A percentile compares a stretch with the other conserved stretches of the same genome.
These are phyloP conservation scores for Akebia trifoliata DNA, from an alignment of 164 flowering plant genomes.

Conservation along the genomic window DNA sequence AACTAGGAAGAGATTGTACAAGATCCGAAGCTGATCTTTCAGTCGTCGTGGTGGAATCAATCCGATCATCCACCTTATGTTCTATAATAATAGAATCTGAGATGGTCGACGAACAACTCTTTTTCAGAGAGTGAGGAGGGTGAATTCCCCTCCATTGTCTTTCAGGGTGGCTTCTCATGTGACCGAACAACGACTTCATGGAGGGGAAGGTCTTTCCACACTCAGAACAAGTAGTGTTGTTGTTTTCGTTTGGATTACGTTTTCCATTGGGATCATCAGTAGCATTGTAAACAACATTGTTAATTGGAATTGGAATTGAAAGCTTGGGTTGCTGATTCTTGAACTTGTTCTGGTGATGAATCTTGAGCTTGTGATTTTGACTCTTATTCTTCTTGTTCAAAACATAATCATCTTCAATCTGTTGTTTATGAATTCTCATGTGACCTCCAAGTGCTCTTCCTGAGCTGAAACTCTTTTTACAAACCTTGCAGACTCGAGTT, in stretches of 20 bases:
- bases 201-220: conserved; percentile 53
- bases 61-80: too few relatives aligned
- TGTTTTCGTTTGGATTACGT: background rate
- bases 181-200: conserved; percentile 57
- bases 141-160: conserved; percentile 53
- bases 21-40: conserved; percentile 12
- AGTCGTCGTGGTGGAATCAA: too few relatives aligned
- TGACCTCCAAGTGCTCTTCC: conserved; percentile 62
- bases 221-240: conserved; percentile 20
- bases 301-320: background rate
- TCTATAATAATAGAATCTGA: too few relatives aligned
- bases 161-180: conserved; percentile 75
- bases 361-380: too few relatives aligned
- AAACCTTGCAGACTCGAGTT: conserved; percentile 21
- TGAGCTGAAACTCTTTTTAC: conserved; percentile 33
- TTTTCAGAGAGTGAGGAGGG: conserved; percentile 48
- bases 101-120: conserved; percentile 20
- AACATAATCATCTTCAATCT: background rate
- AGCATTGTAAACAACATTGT: background rate
- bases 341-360: too few relatives aligned
- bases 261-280: background rate
- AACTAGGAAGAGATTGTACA: conserved; percentile 11
- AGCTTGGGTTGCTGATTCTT: too few relatives aligned
- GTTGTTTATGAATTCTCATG: conserved; percentile 34
- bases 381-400: background rate